phyloP scores from a whole-genome alignment of 768 basidiomycete genomes.

The Amanita brunnescens region DNA sequence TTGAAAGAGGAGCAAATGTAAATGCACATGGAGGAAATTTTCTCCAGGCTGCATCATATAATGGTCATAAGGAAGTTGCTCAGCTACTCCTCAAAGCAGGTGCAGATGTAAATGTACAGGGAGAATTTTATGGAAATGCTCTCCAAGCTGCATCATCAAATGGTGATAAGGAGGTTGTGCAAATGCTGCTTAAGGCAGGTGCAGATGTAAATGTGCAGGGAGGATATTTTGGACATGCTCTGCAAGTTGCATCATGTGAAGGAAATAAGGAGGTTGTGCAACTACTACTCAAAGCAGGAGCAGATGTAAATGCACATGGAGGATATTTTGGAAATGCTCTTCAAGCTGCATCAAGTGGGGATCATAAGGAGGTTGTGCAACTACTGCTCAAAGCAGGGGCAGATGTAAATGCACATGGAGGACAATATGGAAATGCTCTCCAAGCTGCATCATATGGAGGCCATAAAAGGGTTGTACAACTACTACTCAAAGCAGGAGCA shows the following conservation, averaged over 20 bases:
- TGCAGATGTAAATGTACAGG: not conserved
- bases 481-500: not conserved
- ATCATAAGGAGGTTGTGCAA: not conserved
- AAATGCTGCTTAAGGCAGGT: no score
- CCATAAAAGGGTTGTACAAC: not conserved
- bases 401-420: not conserved
- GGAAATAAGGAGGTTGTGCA: not conserved
- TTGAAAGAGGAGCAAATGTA: not conserved
- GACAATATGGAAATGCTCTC: not conserved
- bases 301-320: not conserved
- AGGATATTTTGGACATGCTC: not conserved
- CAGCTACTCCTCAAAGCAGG: no score
- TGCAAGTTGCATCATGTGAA: not conserved
- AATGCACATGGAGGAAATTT: not conserved
- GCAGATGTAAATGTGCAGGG: no score
- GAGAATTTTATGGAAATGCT: not conserved
- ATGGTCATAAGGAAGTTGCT: no score
- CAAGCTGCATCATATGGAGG: not conserved
- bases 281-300: not conserved
- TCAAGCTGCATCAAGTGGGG: not conserved
- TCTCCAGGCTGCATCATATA: no score
- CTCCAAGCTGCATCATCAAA: not conserved
- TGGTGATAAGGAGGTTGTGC: not conserved
- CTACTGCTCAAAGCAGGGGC: not conserved
- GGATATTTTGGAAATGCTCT: not conserved